phyloP scores from a whole-genome alignment of 768 basidiomycete species.

The Roridomyces roridus region DNA sequence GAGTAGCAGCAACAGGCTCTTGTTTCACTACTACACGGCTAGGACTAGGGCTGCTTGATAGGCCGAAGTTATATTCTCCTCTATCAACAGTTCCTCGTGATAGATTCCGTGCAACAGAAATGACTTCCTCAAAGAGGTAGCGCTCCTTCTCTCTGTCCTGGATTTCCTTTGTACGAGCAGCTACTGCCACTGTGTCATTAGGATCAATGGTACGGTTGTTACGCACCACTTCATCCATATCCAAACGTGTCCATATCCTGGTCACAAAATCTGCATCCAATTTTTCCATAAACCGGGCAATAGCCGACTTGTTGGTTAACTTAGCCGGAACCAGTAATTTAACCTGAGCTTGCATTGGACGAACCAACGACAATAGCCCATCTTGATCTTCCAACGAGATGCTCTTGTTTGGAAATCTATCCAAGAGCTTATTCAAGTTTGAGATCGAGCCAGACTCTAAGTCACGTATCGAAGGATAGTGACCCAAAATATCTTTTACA shows the following conservation, averaged over 20 bases:
- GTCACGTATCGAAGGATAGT: not conserved
- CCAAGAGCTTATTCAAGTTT: not conserved
- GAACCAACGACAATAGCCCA: not conserved
- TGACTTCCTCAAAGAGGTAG: too few species aligned
- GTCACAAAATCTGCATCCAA: not conserved
- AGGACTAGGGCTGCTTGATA: too few species aligned
- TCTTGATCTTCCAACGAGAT: not conserved
- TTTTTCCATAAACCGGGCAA: not conserved
- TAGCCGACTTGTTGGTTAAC: not conserved
- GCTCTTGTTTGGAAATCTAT: not conserved
- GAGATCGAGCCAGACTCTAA: not conserved
- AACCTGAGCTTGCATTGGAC: not conserved
- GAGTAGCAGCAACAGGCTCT: too few species aligned
- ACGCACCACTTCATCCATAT: not conserved
- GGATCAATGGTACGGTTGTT: not conserved
- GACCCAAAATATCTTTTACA: not conserved
- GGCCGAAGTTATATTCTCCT: too few species aligned
- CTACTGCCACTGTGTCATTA: not conserved
- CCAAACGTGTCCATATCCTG: not conserved
- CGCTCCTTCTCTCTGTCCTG: too few species aligned
- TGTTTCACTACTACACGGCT: too few species aligned
- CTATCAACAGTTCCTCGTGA: too few species aligned
- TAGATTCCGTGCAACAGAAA: too few species aligned
- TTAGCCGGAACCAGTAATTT: not conserved
- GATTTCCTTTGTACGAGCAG: conserved; percentile 1